phyloP scores from a whole-genome alignment of 352 stramenopile genomes.

The Phytopythium aichiense region DNA sequence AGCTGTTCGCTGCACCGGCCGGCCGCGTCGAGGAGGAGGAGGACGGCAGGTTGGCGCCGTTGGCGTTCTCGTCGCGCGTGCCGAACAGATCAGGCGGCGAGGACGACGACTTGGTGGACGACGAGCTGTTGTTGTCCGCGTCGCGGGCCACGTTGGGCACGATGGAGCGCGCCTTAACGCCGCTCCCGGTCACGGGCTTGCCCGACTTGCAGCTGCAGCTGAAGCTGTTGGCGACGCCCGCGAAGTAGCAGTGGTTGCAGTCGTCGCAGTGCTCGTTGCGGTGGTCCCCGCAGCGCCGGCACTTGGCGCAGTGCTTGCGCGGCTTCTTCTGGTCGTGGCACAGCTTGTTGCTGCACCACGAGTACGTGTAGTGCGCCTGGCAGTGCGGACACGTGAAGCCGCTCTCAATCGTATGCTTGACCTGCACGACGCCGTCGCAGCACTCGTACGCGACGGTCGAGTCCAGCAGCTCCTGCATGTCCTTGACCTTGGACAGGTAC shows the following conservation, averaged over 20 bases:
- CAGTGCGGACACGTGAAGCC: constrained; percentile 62
- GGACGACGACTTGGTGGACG: neutral
- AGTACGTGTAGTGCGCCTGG: constrained; percentile 64
- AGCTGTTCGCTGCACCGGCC: neutral
- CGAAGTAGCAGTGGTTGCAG: constrained; percentile 85
- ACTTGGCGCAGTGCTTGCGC: constrained; percentile 76
- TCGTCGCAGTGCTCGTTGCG: constrained; percentile 79
- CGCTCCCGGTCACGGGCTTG: constrained; percentile 13
- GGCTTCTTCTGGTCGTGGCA: constrained; percentile 77
- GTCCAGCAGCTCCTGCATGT: constrained; percentile 77
- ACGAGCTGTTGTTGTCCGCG: neutral
- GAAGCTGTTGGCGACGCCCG: constrained; percentile 80
- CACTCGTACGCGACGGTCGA: constrained; percentile 70
- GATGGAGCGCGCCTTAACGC: constrained; percentile 42
- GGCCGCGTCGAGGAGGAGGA: neutral
- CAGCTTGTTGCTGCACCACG: constrained; percentile 74
- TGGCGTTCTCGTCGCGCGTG: constrained; percentile 24
- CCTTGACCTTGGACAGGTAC: constrained; percentile 77
- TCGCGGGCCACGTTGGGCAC: constrained; percentile 26
- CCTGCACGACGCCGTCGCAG: constrained; percentile 51
- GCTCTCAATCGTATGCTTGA: constrained; percentile 60
- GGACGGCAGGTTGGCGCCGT: constrained; percentile 17
- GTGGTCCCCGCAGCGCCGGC: constrained; percentile 69
- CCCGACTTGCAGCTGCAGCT: constrained; percentile 66
- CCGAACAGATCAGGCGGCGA: constrained; percentile 6